Conservation (phyloP, 2,329 filamentous ascomycete species). For the Apiospora phragmitis region DNA sequence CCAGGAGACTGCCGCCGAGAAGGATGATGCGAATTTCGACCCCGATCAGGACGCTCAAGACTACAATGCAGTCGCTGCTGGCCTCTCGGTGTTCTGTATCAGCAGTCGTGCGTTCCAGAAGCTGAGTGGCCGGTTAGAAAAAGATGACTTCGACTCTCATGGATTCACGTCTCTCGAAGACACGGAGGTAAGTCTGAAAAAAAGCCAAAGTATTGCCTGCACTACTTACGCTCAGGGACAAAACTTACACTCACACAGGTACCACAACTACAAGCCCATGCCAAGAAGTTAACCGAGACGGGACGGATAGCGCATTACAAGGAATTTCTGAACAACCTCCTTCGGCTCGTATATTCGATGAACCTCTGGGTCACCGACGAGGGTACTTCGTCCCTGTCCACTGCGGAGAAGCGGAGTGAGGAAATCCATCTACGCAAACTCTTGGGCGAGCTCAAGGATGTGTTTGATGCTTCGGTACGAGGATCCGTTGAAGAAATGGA, state of each 20-base stretch:
- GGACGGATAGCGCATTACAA: constrained; percentile 39
- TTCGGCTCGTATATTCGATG: constrained; percentile 45
- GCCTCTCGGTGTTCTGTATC: constrained; percentile 65
- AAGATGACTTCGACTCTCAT: constrained; percentile 42
- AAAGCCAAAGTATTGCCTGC: background rate
- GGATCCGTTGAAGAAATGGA: constrained; percentile 40
- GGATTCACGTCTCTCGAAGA: constrained; percentile 55
- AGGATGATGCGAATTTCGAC: constrained; percentile 55
- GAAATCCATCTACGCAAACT: constrained; percentile 13
- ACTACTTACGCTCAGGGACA: background rate
- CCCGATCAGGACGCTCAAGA: constrained; percentile 55
- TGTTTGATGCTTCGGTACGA: constrained; percentile 40
- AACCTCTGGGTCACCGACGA: constrained; percentile 18
- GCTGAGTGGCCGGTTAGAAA: constrained; percentile 52
- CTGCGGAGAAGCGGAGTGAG: background rate
- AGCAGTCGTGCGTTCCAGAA: constrained; percentile 64
- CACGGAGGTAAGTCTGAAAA: constrained; percentile 43
- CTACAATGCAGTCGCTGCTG: constrained; percentile 56
- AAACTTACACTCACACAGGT: constrained; percentile 26
- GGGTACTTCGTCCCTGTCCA: background rate
- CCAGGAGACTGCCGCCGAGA: constrained; percentile 49
- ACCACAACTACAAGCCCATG: constrained; percentile 59
- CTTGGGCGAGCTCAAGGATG: constrained; percentile 17
- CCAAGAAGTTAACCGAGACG: constrained; percentile 54
- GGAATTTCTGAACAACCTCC: constrained; percentile 51